phyloP scores from a whole-genome alignment of 2,329 filamentous ascomycete genomes.

The Neocatenulostroma microsporum region DNA sequence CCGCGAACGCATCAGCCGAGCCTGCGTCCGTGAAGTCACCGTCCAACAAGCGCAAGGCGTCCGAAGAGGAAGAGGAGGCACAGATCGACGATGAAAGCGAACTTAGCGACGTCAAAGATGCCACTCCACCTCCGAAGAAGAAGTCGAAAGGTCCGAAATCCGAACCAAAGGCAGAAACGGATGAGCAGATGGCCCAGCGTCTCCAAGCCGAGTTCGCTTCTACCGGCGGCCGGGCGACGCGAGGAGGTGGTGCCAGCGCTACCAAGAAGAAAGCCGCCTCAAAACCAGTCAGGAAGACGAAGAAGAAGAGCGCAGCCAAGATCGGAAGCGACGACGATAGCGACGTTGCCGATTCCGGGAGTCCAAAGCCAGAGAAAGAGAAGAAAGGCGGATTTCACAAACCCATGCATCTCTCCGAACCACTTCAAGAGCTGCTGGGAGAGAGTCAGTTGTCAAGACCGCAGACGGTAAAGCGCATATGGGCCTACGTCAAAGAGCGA shows the following conservation, averaged over 20 bases:
- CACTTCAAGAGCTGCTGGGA: conserved; percentile 62
- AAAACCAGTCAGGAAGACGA: conserved; percentile 61
- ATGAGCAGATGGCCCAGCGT: conserved; percentile 78
- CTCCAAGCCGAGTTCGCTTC: conserved; percentile 90
- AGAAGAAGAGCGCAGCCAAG: conserved; percentile 66
- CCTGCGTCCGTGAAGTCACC: conserved; percentile 12
- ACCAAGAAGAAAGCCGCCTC: conserved; percentile 47
- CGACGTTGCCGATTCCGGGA: conserved; percentile 53
- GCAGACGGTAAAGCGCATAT: conserved; percentile 92
- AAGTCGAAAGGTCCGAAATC: conserved; percentile 54
- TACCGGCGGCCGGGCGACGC: conserved; percentile 60
- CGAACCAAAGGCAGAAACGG: conserved; percentile 60
- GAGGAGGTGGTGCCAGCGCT: conserved; percentile 52
- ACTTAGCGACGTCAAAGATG: conserved; percentile 34
- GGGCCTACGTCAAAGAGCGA: conserved; percentile 86
- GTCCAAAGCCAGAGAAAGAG: conserved; percentile 48
- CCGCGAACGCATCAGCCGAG: too few relatives aligned
- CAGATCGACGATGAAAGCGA: conserved; percentile 26
- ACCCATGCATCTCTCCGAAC: conserved; percentile 64
- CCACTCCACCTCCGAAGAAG: conserved; percentile 36
- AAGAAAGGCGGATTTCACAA: conserved; percentile 90
- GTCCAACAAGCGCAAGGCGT: conserved; percentile 37
- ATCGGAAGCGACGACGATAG: conserved; percentile 73
- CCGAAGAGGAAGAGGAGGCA: too few relatives aligned
- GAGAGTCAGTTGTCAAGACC: conserved; percentile 78